phyloP scores from a whole-genome alignment of 129 eudicot genomes.

The Centrapalus pauciflorus region DNA sequence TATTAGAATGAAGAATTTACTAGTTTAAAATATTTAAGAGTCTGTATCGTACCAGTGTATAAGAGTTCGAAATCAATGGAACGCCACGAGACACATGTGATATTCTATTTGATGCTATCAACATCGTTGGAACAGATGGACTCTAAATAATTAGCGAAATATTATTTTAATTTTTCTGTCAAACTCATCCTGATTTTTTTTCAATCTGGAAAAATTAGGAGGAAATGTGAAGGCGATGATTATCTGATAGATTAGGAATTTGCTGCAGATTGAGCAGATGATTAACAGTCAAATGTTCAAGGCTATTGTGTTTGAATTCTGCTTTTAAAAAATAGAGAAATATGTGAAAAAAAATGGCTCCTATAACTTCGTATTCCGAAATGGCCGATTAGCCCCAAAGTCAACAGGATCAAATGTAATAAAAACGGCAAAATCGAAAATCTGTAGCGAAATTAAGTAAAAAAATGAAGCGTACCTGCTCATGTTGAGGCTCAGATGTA shows the following conservation, averaged over 20 bases:
- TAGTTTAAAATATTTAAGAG: no score
- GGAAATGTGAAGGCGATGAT: background rate
- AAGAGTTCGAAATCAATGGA: no score
- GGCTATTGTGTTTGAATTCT: background rate
- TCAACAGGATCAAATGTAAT: background rate
- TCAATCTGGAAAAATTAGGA: background rate
- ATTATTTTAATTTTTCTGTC: background rate
- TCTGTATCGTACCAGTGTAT: no score
- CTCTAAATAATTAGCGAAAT: background rate
- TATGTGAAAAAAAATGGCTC: background rate
- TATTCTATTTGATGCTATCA: background rate
- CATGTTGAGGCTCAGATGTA: slow-evolving; percentile 57
- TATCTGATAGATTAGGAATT: background rate
- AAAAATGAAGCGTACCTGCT: slow-evolving; percentile 16
- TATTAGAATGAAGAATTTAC: no score
- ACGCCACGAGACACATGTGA: no score
- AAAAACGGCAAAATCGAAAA: slow-evolving; percentile 8
- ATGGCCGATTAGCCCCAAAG: background rate
- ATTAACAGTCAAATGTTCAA: background rate
- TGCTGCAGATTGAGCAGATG: background rate
- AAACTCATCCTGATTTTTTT: background rate
- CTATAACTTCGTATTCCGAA: slow-evolving; percentile 9
- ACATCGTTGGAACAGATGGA: background rate
- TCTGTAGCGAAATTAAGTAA: background rate
- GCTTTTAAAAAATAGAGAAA: background rate